Evolutionary conservation across 768 basidiomycete genomes (phyloP).

Genomic region (Podaxis sp.): DNA sequence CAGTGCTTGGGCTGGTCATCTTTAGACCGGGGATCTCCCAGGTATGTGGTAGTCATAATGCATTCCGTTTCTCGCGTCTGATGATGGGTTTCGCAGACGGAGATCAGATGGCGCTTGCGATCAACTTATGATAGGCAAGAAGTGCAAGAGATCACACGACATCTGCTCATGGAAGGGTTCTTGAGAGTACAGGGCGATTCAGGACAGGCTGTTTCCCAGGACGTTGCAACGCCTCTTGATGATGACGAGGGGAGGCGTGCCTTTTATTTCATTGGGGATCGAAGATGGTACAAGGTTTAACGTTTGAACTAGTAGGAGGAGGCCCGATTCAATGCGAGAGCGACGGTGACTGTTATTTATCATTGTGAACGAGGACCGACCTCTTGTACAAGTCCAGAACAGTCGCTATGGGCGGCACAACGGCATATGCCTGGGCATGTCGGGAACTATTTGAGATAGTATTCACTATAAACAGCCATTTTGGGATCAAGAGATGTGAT

Average conservation of each 20-base stretch:
- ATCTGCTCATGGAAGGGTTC: constrained; percentile 52
- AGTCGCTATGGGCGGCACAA: constrained; percentile 16
- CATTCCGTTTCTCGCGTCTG: constrained; percentile 3
- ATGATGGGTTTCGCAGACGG: constrained; percentile 40
- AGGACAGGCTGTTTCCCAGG: not conserved
- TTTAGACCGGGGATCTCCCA: constrained; percentile 75
- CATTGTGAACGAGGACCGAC: not conserved
- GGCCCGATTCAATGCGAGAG: constrained; percentile 7
- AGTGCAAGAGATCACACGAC: constrained; percentile 56
- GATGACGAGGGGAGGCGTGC: constrained; percentile 49
- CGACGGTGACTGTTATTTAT: not conserved
- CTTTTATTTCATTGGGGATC: constrained; percentile 58
- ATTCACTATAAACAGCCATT: not conserved
- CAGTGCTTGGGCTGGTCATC: constrained; percentile 63
- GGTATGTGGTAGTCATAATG: constrained; percentile 37
- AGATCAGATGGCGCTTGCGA: constrained; percentile 70
- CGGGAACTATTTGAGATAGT: not conserved
- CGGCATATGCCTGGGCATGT: constrained; percentile 18
- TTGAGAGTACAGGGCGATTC: constrained; percentile 27
- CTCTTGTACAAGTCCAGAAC: not conserved
- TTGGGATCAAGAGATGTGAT: constrained; percentile 1
- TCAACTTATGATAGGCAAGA: constrained; percentile 77
- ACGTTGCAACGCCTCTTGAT: constrained; percentile 32
- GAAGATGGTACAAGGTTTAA: constrained; percentile 68
- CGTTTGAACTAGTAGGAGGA: constrained; percentile 7